phyloP scores from a whole-genome alignment of 495 filamentous ascomycete genomes.

The Collariella sp. region DNA sequence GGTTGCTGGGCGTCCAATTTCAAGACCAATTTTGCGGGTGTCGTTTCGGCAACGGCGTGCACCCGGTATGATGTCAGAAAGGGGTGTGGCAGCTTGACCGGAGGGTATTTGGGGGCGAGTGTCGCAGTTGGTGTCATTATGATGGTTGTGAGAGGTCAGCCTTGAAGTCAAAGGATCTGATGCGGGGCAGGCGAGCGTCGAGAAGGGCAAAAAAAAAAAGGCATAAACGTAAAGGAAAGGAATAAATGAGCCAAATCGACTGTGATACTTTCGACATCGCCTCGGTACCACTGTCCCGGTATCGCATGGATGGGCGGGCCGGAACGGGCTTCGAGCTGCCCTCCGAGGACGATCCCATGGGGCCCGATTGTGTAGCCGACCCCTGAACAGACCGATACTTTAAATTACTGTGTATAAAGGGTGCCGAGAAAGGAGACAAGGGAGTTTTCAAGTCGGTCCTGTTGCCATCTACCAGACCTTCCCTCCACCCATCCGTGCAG shows the following conservation, averaged over 20 bases:
- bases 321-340: neutral
- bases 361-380: neutral
- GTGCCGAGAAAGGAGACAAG: neutral
- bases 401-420: neutral
- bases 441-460: too few relatives aligned
- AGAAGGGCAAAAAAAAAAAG: neutral
- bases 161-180: neutral
- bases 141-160: neutral
- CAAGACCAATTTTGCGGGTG: constrained; percentile 15
- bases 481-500: too few relatives aligned
- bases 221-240: too few relatives aligned
- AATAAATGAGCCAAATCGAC: too few relatives aligned
- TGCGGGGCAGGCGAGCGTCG: neutral
- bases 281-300: neutral
- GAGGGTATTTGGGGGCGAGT: constrained; percentile 9
- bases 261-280: neutral
- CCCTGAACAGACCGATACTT: neutral
- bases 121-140: neutral
- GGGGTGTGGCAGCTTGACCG: constrained; percentile 32
- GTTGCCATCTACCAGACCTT: neutral
- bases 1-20: constrained; percentile 13
- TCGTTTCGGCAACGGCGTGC: constrained; percentile 9
- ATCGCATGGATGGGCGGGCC: constrained; percentile 1
- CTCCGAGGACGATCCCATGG: neutral
- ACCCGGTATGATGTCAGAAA: constrained; percentile 32